These are phyloP conservation scores for Fusarium scirpi DNA, from an alignment of 2,329 filamentous ascomycete species.

Conservation along the genomic window DNA sequence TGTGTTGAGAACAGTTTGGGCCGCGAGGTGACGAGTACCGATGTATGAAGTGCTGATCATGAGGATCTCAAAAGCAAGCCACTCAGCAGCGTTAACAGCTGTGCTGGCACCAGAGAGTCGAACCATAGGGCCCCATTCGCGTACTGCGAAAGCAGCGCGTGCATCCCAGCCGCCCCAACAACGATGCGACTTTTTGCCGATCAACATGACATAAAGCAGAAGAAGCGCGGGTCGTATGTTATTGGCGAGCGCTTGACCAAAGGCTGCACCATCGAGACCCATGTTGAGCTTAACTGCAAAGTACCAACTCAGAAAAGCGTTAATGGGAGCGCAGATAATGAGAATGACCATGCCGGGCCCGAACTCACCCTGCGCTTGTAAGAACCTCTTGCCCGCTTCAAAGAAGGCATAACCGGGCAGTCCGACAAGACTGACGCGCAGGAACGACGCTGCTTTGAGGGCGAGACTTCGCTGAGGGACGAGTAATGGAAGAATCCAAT, in stretches of 20 bases:
- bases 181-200: slow-evolving; percentile 51
- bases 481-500: slow-evolving; percentile 59
- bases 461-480: slow-evolving; percentile 62
- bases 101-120: slow-evolving; percentile 56
- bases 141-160: slow-evolving; percentile 51
- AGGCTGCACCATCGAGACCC: slow-evolving; percentile 64
- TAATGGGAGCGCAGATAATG: slow-evolving; percentile 61
- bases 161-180: slow-evolving; percentile 57
- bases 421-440: slow-evolving; percentile 62
- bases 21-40: slow-evolving; percentile 56
- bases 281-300: slow-evolving; percentile 58
- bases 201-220: slow-evolving; percentile 58
- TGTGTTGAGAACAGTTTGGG: slow-evolving; percentile 57
- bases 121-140: slow-evolving; percentile 57
- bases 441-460: slow-evolving; percentile 61
- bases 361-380: slow-evolving; percentile 67
- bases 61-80: slow-evolving; percentile 59
- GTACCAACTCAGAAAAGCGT: slow-evolving; percentile 62
- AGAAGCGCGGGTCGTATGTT: slow-evolving; percentile 62
- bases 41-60: slow-evolving; percentile 61
- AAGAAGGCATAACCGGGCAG: slow-evolving; percentile 66
- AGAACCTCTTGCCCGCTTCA: slow-evolving; percentile 66
- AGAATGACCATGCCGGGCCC: slow-evolving; percentile 62
- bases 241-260: slow-evolving; percentile 63
- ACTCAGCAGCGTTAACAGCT: slow-evolving; percentile 58